Conservation (phyloP, 495 filamentous ascomycete species). For the Hypoxylon trugodes region DNA sequence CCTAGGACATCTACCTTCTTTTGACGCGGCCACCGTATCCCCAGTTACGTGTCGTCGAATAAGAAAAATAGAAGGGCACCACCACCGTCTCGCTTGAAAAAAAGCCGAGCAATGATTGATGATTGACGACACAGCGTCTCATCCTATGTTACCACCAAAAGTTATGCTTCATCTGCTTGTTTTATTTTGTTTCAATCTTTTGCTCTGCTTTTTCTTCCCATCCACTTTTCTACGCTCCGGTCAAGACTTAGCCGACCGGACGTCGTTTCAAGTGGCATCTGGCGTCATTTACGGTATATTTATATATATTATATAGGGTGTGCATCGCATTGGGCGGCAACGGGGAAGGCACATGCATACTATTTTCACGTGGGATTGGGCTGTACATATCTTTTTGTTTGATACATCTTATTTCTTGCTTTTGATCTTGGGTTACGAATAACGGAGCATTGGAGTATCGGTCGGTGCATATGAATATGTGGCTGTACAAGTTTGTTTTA, state of each 20-base stretch:
- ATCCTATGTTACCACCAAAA: conserved; percentile 36
- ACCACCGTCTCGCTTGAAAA: conserved; percentile 13
- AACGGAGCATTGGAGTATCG: conserved; percentile 29
- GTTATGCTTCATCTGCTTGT: conserved; percentile 37
- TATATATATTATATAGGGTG: conserved; percentile 14
- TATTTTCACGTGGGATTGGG: conserved; percentile 13
- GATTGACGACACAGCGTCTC: conserved; percentile 29
- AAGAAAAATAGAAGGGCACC: conserved; percentile 19
- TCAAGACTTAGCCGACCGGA: conserved; percentile 2
- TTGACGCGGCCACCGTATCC: conserved; percentile 12
- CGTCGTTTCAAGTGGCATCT: conserved; percentile 1
- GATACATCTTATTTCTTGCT: too few relatives aligned
- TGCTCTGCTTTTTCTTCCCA: background rate
- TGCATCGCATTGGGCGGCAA: conserved; percentile 34
- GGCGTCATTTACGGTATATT: conserved; percentile 24
- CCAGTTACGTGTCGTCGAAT: conserved; percentile 14
- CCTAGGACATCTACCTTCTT: conserved; percentile 19
- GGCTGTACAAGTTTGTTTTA: conserved; percentile 22
- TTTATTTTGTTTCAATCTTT: conserved; percentile 8
- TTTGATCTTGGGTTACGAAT: conserved; percentile 1
- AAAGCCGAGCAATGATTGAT: conserved; percentile 28
- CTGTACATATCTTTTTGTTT: conserved; percentile 23
- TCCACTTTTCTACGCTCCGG: conserved; percentile 6
- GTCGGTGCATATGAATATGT: conserved; percentile 13
- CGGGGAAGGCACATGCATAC: conserved; percentile 24